Evolutionary conservation across 2,329 filamentous ascomycete genomes (phyloP).

Genomic region (Sarocladiaceae sp.): DNA sequence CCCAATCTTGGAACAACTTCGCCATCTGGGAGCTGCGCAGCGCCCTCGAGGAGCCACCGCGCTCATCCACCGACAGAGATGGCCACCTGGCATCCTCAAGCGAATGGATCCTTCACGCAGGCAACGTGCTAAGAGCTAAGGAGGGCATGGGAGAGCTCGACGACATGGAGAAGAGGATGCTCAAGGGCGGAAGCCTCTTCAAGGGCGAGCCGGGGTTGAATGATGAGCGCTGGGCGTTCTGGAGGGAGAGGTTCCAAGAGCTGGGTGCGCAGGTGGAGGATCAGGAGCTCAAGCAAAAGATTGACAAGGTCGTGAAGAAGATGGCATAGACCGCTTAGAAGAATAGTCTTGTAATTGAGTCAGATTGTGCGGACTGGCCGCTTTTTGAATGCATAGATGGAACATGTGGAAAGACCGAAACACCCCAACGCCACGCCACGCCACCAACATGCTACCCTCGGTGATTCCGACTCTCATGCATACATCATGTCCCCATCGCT

Average conservation of each 20-base stretch:
- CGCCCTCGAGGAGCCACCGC: slow-evolving; percentile 20
- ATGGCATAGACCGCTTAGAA: slow-evolving; percentile 17
- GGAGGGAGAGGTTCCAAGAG: slow-evolving; percentile 21
- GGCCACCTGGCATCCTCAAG: slow-evolving; percentile 17
- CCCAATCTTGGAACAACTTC: slow-evolving; percentile 21
- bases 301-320: slow-evolving; percentile 15
- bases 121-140: slow-evolving; percentile 17
- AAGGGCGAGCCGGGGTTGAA: slow-evolving; percentile 17
- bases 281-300: slow-evolving; percentile 16
- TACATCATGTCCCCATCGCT: slow-evolving; percentile 46
- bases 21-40: slow-evolving; percentile 24
- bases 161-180: slow-evolving; percentile 14
- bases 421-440: slow-evolving; percentile 10
- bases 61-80: slow-evolving; percentile 14
- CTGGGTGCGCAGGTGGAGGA: slow-evolving; percentile 14
- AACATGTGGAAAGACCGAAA: background rate
- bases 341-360: slow-evolving; percentile 2
- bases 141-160: slow-evolving; percentile 14
- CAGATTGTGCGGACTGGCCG: slow-evolving; percentile 2
- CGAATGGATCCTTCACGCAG: slow-evolving; percentile 26
- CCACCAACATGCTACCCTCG: too few relatives aligned
- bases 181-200: slow-evolving; percentile 18
- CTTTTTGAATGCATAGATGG: slow-evolving; percentile 4
- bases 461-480: slow-evolving; percentile 17
- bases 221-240: slow-evolving; percentile 24